Evolutionary conservation across 192 early-diverging fungal species (phyloP), one percentile per base, ranked within the genome.

Genomic region (Pilaira anomala): DNA sequence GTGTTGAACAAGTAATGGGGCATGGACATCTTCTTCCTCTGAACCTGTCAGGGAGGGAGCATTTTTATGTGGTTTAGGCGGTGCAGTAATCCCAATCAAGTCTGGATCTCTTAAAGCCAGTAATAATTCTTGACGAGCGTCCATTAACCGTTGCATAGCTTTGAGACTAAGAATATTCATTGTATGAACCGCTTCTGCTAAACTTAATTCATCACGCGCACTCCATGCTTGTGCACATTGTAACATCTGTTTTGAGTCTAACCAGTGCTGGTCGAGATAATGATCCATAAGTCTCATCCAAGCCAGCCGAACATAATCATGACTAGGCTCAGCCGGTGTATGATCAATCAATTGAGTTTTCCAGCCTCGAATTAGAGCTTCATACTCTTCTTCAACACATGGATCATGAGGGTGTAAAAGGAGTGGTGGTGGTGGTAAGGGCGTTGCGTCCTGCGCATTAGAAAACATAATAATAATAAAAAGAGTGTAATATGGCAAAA

Each of bases 141-240:
- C 63, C 11, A 65, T 22, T 18, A 52, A 56, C 11, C 53, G 39
- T 28, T 65, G 63, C 63, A 65, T 65, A 30, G 53, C 21, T 30
- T 50, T 50, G 45, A 65, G 44, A 56, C 63, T 65, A 12, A 65
- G 42, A 12, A 55, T 56, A 13, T 55, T 65, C 63, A 65, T 65
- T 12, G 63, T 65, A 41, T 65, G 63, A 7, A 56, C 63, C 7
- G 63, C 63, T 29, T 65, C 63, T 24, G 24, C 26, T 12, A 52
- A 28, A 24, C 53, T 65, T 7, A 65, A 19, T 5, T 40, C 26
- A 30, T 51, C 49, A 29, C 40, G 50, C 1, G 53, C 19, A 25
- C 49, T 65, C 63, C 63, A 65, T 42, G 63, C 63, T 12, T 56
- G 53, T 33, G 63, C 63, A 33, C 63, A 65, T 33, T 65, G 63